These are phyloP conservation scores for Funneliformis caledonium DNA, from an alignment of 371 early-diverging fungal genomes.

Conservation along the genomic window DNA sequence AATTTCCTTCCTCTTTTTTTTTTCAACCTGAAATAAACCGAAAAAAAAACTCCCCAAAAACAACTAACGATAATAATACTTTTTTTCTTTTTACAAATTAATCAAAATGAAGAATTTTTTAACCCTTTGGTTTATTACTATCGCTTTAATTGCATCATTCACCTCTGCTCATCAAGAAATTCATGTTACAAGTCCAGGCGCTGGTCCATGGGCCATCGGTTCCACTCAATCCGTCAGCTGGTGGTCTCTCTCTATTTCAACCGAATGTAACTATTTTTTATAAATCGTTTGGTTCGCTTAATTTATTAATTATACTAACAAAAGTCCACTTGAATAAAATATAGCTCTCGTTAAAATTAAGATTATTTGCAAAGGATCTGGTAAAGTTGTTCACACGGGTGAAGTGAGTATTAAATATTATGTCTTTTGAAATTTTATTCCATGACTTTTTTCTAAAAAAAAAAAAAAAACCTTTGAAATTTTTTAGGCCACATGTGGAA, in stretches of 20 bases:
- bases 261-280: neutral
- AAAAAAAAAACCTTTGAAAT: neutral
- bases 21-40: no score
- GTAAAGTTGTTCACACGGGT: neutral
- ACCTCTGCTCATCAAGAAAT: neutral
- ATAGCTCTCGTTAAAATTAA: neutral
- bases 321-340: neutral
- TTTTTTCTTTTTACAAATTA: no score
- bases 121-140: neutral
- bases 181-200: neutral
- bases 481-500: neutral
- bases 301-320: neutral
- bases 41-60: no score
- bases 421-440: neutral
- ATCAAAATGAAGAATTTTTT: neutral
- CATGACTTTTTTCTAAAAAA: neutral
- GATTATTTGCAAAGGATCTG: neutral
- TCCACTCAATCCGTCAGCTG: neutral
- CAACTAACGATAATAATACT: no score
- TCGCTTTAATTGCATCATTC: neutral
- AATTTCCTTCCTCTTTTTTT: no score
- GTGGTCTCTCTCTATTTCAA: neutral
- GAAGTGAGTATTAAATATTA: neutral
- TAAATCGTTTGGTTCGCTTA: neutral
- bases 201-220: neutral